A percentile compares a stretch with the other conserved stretches of the same genome.
Evolutionary conservation across 768 basidiomycete genomes (phyloP).

Genomic region (Auriscalpium vulgare): DNA sequence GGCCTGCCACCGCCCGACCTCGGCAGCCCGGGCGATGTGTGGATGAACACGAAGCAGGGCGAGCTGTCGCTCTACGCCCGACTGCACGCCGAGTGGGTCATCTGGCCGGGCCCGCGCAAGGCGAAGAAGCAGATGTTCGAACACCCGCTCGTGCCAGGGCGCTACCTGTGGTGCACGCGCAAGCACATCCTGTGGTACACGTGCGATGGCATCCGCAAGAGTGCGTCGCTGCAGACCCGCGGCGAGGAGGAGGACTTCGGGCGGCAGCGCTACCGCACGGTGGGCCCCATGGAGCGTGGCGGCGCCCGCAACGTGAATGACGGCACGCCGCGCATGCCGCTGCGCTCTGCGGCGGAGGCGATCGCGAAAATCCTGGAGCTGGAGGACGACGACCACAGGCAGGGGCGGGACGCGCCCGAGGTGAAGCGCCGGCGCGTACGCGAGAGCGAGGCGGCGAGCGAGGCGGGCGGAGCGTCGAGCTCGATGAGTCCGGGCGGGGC

Average conservation of each 20-base stretch:
- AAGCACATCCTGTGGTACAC: slow-evolving; percentile 17
- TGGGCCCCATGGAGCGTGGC: slow-evolving; percentile 17
- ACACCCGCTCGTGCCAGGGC: slow-evolving; percentile 15
- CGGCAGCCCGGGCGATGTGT: slow-evolving; percentile 20
- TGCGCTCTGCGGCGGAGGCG: slow-evolving; percentile 15
- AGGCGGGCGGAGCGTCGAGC: neutral
- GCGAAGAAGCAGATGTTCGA: slow-evolving; percentile 18
- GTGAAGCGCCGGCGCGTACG: slow-evolving; percentile 12
- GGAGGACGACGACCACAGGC: slow-evolving; percentile 14
- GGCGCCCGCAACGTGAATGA: slow-evolving; percentile 10
- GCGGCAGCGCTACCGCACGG: slow-evolving; percentile 13
- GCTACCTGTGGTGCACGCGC: slow-evolving; percentile 17
- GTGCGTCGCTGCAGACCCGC: slow-evolving; percentile 15
- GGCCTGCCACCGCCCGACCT: slow-evolving; percentile 19
- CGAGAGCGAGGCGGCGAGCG: neutral
- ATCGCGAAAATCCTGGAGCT: slow-evolving; percentile 15
- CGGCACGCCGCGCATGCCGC: slow-evolving; percentile 7
- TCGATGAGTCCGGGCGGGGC: neutral
- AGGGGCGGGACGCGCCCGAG: slow-evolving; percentile 13
- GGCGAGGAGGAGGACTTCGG: slow-evolving; percentile 18
- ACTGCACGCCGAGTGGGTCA: slow-evolving; percentile 10
- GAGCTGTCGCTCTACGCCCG: slow-evolving; percentile 14
- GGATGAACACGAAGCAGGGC: slow-evolving; percentile 15
- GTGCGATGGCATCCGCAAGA: slow-evolving; percentile 17
- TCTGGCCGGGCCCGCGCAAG: slow-evolving; percentile 17